Evolutionary conservation across 257 asterid genomes (phyloP).

Genomic region (Ilex aquifolium): DNA sequence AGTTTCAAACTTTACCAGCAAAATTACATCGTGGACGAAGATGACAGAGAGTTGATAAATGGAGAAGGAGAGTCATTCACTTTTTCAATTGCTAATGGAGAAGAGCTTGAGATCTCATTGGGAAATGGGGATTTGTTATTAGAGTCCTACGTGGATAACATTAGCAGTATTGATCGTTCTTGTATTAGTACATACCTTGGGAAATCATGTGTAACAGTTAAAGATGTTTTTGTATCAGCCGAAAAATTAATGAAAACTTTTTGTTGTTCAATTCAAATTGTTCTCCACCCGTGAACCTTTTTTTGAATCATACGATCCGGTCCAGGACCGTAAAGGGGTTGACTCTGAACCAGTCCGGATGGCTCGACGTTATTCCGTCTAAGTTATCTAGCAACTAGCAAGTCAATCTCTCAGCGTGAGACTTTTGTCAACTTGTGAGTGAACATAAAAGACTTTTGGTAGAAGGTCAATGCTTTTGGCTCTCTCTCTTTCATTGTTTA

Average conservation of each 20-base stretch:
- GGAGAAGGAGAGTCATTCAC: slow-evolving; percentile 3
- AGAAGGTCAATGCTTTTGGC: background rate
- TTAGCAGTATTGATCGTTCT: slow-evolving; percentile 13
- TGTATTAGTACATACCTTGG: slow-evolving; percentile 8
- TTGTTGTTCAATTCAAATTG: slow-evolving; percentile 14
- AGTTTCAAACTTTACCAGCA: background rate
- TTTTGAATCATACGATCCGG: background rate
- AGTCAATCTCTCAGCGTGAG: no score
- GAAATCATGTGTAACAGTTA: slow-evolving; percentile 9
- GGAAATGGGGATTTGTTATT: slow-evolving; percentile 18
- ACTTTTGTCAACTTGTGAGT: no score
- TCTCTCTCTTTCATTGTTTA: background rate
- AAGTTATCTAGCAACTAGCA: no score
- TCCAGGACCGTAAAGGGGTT: background rate
- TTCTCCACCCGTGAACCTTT: background rate
- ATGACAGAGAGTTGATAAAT: slow-evolving; percentile 8
- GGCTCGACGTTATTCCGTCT: no score
- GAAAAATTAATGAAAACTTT: slow-evolving; percentile 18
- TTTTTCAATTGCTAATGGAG: slow-evolving; percentile 13
- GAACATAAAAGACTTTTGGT: no score
- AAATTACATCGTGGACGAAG: slow-evolving; percentile 6
- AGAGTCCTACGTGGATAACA: slow-evolving; percentile 25
- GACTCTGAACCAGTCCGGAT: no score
- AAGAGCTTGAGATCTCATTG: slow-evolving; percentile 18
- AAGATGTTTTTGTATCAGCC: slow-evolving; percentile 17